Evolutionary conservation across 2,329 filamentous ascomycete genomes (phyloP), one percentile per base, ranked within the genome.

Genomic region (Cladobotryum protrusum): DNA sequence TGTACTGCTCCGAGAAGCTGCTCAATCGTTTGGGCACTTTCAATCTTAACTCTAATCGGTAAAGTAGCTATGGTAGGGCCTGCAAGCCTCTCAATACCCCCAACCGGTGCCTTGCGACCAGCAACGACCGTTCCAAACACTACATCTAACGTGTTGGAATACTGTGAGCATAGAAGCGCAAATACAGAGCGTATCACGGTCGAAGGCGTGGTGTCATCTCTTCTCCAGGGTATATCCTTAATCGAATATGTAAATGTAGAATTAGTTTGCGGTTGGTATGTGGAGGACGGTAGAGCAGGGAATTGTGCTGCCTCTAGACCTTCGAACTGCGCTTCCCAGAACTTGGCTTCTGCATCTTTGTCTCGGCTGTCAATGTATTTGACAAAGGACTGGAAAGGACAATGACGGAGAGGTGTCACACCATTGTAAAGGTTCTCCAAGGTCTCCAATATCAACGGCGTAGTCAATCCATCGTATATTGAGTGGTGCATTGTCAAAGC

Each of bases 1-100:
- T 50, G 48, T 32, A 50, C 14, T 11, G 12, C 13, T 2, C 20
- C 8, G 11, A 50, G 48, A 18, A 46, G 13, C 24, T 47, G n/a
- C 14, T 6, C 19, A 17, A 33, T 18, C 13, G 3, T 50, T 17
- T 13, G 11, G 11, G 20, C 42, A 8, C 32, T 24, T 5, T 35
- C 18, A 7, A 43, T 18, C 13, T 18, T 34, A 20, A 32, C 35
- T 36, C 48, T 40, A 5, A 50, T 37, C 8, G 48, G 48, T 11
- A 47, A 43, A 12, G 48, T 50, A 12, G 48, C 48, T 17, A 50
- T 46, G 4, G 48, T 47, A 11, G 48, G 48, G 17, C 43, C 48
- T 20, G 29, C 36, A 14, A 50, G n/a, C 13, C 36, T 42, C 15
- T 47, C 48, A 20, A 47, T 47, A 17, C 48, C 48, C 29, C 24